Evolutionary conservation across 352 stramenopile species (phyloP).

Genomic region (Plasmopara halstedii): DNA sequence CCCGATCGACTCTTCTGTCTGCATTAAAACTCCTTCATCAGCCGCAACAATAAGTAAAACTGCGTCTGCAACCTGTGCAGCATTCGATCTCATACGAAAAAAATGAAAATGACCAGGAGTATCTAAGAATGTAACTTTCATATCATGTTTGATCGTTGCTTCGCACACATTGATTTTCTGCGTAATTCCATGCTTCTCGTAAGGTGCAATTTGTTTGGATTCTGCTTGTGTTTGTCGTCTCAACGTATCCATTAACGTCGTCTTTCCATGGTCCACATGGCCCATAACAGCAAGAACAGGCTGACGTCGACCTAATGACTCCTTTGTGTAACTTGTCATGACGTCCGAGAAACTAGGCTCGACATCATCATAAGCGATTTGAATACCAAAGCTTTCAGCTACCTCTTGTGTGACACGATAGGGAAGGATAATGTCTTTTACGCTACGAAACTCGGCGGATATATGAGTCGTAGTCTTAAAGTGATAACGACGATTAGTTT

Average conservation of each 20-base stretch:
- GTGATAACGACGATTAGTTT: conserved; percentile 50
- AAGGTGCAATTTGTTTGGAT: conserved; percentile 70
- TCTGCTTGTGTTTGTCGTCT: conserved; percentile 40
- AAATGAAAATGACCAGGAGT: conserved; percentile 99
- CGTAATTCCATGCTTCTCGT: conserved; percentile 97
- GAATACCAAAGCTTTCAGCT: conserved; percentile 30
- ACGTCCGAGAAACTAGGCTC: conserved; percentile 37
- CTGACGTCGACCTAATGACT: conserved; percentile 39
- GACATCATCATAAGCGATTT: conserved; percentile 51
- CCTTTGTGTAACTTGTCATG: conserved; percentile 10
- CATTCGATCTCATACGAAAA: conserved; percentile 95
- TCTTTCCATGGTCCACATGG: conserved; percentile 99
- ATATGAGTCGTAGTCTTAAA: conserved; percentile 29
- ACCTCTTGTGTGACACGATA: conserved; percentile 55
- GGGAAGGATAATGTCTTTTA: conserved; percentile 70
- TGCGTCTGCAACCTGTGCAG: conserved; percentile 96
- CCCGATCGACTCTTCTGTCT: conserved; percentile 96
- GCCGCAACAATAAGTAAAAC: conserved; percentile 95
- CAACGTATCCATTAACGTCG: conserved; percentile 97
- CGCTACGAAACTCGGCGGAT: conserved; percentile 59
- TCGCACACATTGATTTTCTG: conserved; percentile 98
- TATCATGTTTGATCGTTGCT: conserved; percentile 73
- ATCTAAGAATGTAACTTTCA: conserved; percentile 95
- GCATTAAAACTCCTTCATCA: conserved; percentile 97
- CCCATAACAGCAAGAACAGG: conserved; percentile 99